Evolutionary conservation across 2,329 filamentous ascomycete genomes (phyloP).

Genomic region (Venturiaceae sp.): DNA sequence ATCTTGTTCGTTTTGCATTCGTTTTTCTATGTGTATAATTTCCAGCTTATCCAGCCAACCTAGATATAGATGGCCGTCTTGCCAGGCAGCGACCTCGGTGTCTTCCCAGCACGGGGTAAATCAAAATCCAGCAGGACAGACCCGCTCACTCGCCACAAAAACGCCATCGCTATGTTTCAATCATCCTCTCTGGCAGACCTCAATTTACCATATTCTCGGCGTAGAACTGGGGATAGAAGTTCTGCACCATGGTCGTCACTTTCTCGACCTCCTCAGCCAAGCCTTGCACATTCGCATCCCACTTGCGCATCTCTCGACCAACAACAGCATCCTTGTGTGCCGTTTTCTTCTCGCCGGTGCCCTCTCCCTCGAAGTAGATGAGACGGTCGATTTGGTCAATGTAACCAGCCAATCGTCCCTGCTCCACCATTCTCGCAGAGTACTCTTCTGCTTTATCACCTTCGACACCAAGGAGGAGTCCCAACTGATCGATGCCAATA

Average conservation of each 20-base stretch:
- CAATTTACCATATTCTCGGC: slow-evolving; percentile 28
- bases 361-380: slow-evolving; percentile 74
- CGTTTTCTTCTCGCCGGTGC: slow-evolving; percentile 59
- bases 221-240: slow-evolving; percentile 60
- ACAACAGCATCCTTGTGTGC: slow-evolving; percentile 49
- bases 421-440: slow-evolving; percentile 91
- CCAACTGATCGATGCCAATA: slow-evolving; percentile 56
- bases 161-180: background rate
- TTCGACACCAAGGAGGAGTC: slow-evolving; percentile 65
- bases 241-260: slow-evolving; percentile 71
- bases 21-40: no score
- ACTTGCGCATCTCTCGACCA: slow-evolving; percentile 66
- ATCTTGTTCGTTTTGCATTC: no score
- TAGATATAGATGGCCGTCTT: no score
- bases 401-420: slow-evolving; percentile 73
- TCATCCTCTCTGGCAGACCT: background rate
- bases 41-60: no score
- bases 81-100: no score
- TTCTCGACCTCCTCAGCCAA: slow-evolving; percentile 85
- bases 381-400: slow-evolving; percentile 90
- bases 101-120: no score
- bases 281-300: slow-evolving; percentile 82
- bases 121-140: background rate
- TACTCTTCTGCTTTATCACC: slow-evolving; percentile 80
- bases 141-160: background rate